Conservation (phyloP, 106 monocot genomes). For the Acorus gramineus region DNA sequence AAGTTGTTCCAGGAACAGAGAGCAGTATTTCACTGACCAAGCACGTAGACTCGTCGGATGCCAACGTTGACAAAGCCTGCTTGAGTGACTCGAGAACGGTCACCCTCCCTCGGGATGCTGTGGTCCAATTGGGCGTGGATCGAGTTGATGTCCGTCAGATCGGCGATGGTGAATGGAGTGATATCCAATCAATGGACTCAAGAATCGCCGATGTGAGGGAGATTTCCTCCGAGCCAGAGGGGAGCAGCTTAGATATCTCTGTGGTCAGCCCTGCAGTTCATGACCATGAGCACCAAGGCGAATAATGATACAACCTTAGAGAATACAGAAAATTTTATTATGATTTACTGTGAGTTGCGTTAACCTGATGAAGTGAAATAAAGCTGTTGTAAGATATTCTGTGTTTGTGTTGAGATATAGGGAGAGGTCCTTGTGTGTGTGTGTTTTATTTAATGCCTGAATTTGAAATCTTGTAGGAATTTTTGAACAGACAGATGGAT, state of each 20-base stretch:
- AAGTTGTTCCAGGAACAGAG: constrained; percentile 45
- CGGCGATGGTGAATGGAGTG: constrained; percentile 46
- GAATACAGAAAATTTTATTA: too few species aligned
- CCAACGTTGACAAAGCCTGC: constrained; percentile 86
- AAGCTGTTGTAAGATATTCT: too few species aligned
- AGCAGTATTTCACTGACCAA: constrained; percentile 52
- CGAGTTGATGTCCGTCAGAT: constrained; percentile 46
- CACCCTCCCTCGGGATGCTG: constrained; percentile 22
- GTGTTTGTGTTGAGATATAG: too few species aligned
- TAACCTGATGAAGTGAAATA: too few species aligned
- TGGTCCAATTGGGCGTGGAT: constrained; percentile 31
- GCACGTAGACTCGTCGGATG: constrained; percentile 60
- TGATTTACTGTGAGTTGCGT: too few species aligned
- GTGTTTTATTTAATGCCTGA: too few species aligned
- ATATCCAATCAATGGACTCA: constrained; percentile 34
- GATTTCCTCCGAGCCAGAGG: constrained; percentile 55
- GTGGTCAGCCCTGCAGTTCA: constrained; percentile 29
- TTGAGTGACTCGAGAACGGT: constrained; percentile 47
- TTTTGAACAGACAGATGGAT: too few species aligned
- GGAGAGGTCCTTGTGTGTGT: too few species aligned
- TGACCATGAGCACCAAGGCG: constrained; percentile 26
- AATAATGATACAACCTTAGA: too few species aligned
- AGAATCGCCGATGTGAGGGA: constrained; percentile 72
- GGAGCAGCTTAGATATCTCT: constrained; percentile 60
- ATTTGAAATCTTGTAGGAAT: too few species aligned